Evolutionary conservation across 768 basidiomycete genomes (phyloP).

Genomic region (Rhizopogon rudus): DNA sequence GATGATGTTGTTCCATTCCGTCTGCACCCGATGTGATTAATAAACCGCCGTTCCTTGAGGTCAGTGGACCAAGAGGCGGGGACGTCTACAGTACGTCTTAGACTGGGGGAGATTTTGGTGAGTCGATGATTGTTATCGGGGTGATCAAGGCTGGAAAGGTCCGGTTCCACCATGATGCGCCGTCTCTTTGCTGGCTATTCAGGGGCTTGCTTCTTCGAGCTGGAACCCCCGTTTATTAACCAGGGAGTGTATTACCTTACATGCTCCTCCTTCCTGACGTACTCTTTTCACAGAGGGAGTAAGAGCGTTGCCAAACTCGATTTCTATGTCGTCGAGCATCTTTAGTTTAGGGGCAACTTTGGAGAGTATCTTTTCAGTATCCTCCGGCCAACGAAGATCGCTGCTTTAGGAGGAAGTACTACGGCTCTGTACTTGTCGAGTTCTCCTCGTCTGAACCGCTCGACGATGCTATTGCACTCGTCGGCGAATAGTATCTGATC

Average conservation of each 20-base stretch:
- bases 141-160: background rate
- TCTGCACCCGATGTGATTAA: background rate
- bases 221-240: background rate
- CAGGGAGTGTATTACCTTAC: background rate
- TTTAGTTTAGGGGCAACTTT: background rate
- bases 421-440: background rate
- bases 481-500: background rate
- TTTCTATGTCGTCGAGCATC: background rate
- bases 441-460: background rate
- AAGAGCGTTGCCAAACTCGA: background rate
- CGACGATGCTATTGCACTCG: background rate
- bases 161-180: background rate
- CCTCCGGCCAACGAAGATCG: too few relatives aligned
- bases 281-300: too few relatives aligned
- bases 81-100: background rate
- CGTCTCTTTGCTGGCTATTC: background rate
- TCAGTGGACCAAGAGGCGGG: background rate
- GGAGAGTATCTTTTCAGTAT: background rate
- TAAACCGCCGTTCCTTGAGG: background rate
- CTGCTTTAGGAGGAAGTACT: background rate
- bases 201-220: background rate
- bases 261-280: background rate
- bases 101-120: background rate
- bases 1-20: conserved; percentile 21
- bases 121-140: background rate